These are phyloP conservation scores for Rhododendron simsii DNA, from an alignment of 148 eudicot genomes.

Conservation along the genomic window DNA sequence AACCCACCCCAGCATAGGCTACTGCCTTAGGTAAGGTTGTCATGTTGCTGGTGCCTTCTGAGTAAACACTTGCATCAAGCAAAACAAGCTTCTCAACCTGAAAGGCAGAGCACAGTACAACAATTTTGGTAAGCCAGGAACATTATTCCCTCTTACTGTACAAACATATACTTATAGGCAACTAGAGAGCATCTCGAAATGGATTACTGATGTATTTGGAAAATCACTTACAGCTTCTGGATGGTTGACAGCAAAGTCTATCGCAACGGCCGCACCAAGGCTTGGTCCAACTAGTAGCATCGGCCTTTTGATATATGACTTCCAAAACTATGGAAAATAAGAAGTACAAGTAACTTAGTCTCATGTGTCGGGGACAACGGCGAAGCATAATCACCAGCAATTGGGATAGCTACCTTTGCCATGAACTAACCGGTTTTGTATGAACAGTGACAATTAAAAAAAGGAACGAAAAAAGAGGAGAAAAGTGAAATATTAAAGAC, in stretches of 20 bases:
- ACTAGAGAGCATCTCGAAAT: not conserved
- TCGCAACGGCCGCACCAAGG: constrained; percentile 88
- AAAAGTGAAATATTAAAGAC: not conserved
- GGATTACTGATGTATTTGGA: not conserved
- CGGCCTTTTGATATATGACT: constrained; percentile 70
- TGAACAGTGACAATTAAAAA: not conserved
- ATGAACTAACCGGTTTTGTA: not conserved
- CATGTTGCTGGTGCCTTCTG: constrained; percentile 70
- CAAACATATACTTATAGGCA: not conserved
- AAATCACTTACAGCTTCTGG: constrained; percentile 81
- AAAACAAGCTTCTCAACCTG: constrained; percentile 85
- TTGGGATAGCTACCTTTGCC: not conserved
- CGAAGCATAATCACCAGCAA: not conserved
- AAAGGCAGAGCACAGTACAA: constrained; percentile 4
- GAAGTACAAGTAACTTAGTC: not conserved
- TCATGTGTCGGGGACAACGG: not conserved
- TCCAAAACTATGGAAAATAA: constrained; percentile 63
- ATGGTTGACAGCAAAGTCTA: constrained; percentile 71
- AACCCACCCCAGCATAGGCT: constrained; percentile 88
- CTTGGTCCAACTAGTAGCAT: constrained; percentile 93
- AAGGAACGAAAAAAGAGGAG: not conserved
- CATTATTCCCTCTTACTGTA: not conserved
- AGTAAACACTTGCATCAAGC: constrained; percentile 90
- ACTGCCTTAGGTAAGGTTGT: constrained; percentile 58
- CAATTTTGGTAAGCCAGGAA: not conserved